Evolutionary conservation across 768 basidiomycete species (phyloP), one percentile per base, ranked within the genome.

Genomic region (Podaxis sp.): DNA sequence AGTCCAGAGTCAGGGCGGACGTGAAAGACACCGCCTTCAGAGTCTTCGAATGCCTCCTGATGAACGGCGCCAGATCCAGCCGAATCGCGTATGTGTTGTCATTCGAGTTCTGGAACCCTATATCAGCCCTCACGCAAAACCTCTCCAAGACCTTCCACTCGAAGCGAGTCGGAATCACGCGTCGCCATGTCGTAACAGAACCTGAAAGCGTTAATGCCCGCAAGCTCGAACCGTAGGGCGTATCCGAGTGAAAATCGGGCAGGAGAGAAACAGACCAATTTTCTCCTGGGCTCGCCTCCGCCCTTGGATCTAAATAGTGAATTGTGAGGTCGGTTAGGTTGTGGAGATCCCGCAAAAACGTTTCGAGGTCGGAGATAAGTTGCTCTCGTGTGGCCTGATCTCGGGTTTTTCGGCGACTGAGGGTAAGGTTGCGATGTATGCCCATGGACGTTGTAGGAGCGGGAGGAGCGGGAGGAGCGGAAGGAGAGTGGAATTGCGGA

Each of bases 51-150:
- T 61, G 60, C 43, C 53, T 41, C 33, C 60, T 46, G n/a, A 55
- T 47, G 17, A 61, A 55, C 12, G 60, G 60, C 3, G 60, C 60
- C 27, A 61, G 19, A 22, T 46, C 40, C 13, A 61, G 22, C 38
- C 60, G 60, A 47, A 61, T 54, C 4, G 60, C 60, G 22, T 61
- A 61, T 3, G 52, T 53, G 38, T 61, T 41, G 36, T 61, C 60
- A 3, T 55, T 54, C 15, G 60, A 15, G n/a, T 61, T 61, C 27
- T 47, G 17, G 36, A 53, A 53, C 6, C 53, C 53, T 13, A 22
- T 47, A 22, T 61, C 53, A 22, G 41, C 40, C 22, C 53, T 54
- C 7, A 61, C 46, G n/a, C 8, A 27, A 4, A 61, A 47, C 7
- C 19, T 36, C 22, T 46, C 60, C n/a, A 61, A 51, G 6, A 22